Conservation (phyloP, 306 rosid genomes). For the Ceratonia siliqua region DNA sequence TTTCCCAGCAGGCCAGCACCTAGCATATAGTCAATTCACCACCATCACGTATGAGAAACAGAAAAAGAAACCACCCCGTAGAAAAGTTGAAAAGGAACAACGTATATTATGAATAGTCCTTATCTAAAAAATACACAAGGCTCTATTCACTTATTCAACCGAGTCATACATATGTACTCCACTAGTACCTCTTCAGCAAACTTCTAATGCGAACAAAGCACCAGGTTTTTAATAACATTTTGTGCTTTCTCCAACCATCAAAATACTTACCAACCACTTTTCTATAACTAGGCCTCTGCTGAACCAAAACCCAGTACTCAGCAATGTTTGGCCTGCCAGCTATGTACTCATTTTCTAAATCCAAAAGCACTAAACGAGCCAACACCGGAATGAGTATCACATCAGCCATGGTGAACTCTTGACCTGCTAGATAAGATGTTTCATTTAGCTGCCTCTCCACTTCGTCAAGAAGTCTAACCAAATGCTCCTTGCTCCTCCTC, state of each 20-base stretch:
- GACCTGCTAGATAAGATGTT: conserved; percentile 65
- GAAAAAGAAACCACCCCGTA: conserved; percentile 28
- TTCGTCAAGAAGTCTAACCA: conserved; percentile 71
- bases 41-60: conserved; percentile 34
- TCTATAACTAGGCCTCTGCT: conserved; percentile 90
- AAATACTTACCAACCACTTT: conserved; percentile 83
- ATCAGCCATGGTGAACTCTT: conserved; percentile 87
- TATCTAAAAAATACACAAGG: conserved; percentile 31
- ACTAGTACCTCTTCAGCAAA: conserved; percentile 73
- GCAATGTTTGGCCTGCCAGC: conserved; percentile 62
- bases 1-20: neutral
- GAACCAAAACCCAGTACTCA: conserved; percentile 84
- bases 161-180: conserved; percentile 13
- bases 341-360: conserved; percentile 67
- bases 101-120: conserved; percentile 11
- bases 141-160: conserved; percentile 34
- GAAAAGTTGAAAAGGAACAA: conserved; percentile 12
- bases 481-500: conserved; percentile 58
- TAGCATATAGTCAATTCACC: conserved; percentile 5
- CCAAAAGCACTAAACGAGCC: conserved; percentile 65
- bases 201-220: conserved; percentile 71
- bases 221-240: conserved; percentile 76
- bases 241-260: conserved; percentile 86
- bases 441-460: conserved; percentile 64
- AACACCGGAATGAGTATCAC: conserved; percentile 75